Conservation (phyloP, 176 grass and related monocot species). For the bread wheat (Triticum aestivum) region IWGSC_CS_RefSeq_v2.1 NC_057799.1:605449048-605449547, state of each 20-base stretch:
- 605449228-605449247: background rate
- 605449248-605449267: background rate
- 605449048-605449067: no score
- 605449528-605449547: constrained; percentile 59
- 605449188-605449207: background rate
- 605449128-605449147: background rate
- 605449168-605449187: background rate
- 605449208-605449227: background rate
- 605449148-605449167: background rate
- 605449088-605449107: background rate
- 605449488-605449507: constrained; percentile 76
- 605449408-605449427: background rate
- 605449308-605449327: background rate
- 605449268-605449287: background rate
- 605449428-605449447: constrained; percentile 3
- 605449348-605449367: background rate
- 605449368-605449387: background rate
- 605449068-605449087: background rate
- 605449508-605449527: constrained; percentile 64
- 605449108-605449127: background rate
- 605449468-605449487: constrained; percentile 81
- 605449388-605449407: background rate
- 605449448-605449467: constrained; percentile 54
- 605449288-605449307: background rate
- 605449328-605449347: background rate